phyloP scores from a whole-genome alignment of 768 basidiomycete genomes.

The Tremella fuciformis region DNA sequence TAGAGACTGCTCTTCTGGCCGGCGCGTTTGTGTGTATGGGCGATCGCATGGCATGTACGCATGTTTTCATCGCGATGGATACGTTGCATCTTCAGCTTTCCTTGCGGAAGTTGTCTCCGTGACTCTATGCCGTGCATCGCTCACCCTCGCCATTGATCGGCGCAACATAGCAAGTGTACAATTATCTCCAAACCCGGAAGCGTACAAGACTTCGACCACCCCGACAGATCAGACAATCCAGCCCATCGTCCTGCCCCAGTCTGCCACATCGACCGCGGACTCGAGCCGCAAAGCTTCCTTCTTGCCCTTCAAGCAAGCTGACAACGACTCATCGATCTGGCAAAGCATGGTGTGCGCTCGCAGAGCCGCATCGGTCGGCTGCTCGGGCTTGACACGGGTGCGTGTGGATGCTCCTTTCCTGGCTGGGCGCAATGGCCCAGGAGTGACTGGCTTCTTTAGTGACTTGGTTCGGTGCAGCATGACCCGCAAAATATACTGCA shows the following conservation, averaged over 20 bases:
- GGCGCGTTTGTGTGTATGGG: background rate
- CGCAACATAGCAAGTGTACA: too few relatives aligned
- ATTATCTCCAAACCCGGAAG: background rate
- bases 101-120: background rate
- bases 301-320: background rate
- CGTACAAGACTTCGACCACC: background rate
- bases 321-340: constrained; percentile 14
- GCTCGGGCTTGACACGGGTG: constrained; percentile 5
- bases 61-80: constrained; percentile 3
- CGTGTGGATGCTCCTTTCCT: constrained; percentile 8
- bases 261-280: constrained; percentile 3
- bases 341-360: constrained; percentile 12
- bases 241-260: constrained; percentile 16
- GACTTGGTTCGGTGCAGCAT: constrained; percentile 57
- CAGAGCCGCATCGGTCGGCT: constrained; percentile 10
- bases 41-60: constrained; percentile 4
- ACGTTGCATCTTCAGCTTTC: constrained; percentile 2
- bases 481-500: constrained; percentile 77
- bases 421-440: background rate
- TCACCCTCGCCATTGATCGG: background rate
- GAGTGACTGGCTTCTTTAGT: constrained; percentile 6
- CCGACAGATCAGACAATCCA: constrained; percentile 15
- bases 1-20: constrained; percentile 20
- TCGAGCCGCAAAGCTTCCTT: background rate
- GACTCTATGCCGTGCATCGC: background rate